Conservation (phyloP, 1,284 basidiomycete genomes). For the Rhodotorula sp. region DNA sequence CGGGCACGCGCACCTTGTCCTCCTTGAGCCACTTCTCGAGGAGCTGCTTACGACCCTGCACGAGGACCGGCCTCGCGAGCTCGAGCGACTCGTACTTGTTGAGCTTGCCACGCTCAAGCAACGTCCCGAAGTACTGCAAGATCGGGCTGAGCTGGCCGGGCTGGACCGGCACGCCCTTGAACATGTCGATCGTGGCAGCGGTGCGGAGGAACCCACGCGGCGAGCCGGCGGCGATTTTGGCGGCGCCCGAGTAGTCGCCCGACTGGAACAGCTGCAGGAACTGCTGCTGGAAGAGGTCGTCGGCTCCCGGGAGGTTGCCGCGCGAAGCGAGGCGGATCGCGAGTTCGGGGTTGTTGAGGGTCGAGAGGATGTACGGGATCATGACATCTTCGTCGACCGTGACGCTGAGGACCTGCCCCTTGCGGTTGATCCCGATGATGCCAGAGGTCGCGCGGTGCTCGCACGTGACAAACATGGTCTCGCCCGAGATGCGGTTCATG, state of each 20-base stretch:
- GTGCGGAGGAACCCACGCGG: conserved; percentile 95
- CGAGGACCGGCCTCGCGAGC: conserved; percentile 90
- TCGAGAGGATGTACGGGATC: conserved; percentile 88
- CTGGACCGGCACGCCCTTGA: conserved; percentile 90
- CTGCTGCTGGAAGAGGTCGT: conserved; percentile 94
- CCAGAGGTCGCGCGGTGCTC: conserved; percentile 92
- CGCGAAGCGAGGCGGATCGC: conserved; percentile 98
- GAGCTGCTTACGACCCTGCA: conserved; percentile 94
- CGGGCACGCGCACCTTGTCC: conserved; percentile 71
- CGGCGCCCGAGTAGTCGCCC: conserved; percentile 92
- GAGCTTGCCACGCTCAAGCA: conserved; percentile 95
- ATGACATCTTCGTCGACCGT: conserved; percentile 95
- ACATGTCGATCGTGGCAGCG: conserved; percentile 91
- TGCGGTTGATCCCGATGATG: conserved; percentile 99
- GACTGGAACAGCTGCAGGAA: conserved; percentile 89
- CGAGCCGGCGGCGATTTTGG: conserved; percentile 97
- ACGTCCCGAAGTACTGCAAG: conserved; percentile 95
- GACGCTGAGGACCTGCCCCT: conserved; percentile 93
- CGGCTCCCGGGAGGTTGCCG: conserved; percentile 95
- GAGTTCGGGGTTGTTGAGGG: conserved; percentile 94
- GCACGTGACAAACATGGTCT: conserved; percentile 98
- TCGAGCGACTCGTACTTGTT: conserved; percentile 97
- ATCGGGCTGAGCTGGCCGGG: conserved; percentile 93
- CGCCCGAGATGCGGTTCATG: conserved; percentile 99
- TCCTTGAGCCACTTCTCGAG: conserved; percentile 99